Percentiles rank a stretch among this genome's conserved stretches.
phyloP scores from a whole-genome alignment of 1,284 basidiomycete species.

The Austroboletus sp. region DNA sequence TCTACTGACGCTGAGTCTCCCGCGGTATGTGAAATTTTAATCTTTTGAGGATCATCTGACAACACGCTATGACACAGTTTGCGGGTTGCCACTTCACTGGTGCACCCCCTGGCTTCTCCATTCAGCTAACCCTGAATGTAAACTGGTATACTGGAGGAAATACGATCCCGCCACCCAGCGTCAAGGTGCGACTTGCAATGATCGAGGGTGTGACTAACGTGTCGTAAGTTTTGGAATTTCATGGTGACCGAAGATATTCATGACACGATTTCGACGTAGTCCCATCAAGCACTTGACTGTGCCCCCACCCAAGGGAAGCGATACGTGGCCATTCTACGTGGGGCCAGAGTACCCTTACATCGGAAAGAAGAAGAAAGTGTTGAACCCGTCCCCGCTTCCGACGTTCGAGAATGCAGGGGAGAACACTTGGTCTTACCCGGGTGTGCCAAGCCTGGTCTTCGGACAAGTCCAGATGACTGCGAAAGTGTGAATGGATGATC shows the following conservation, averaged over 20 bases:
- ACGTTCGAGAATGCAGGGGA: background rate
- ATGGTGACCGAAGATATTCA: background rate
- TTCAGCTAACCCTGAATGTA: slow-evolving; percentile 12
- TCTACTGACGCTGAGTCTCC: background rate
- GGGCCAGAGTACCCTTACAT: slow-evolving; percentile 9
- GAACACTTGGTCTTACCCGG: slow-evolving; percentile 8
- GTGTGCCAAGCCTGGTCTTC: background rate
- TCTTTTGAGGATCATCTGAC: background rate
- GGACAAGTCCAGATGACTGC: slow-evolving; percentile 7
- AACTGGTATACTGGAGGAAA: slow-evolving; percentile 3
- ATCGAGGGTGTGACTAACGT: background rate
- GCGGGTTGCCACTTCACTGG: slow-evolving; percentile 14
- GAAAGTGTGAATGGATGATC: background rate
- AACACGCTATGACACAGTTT: background rate
- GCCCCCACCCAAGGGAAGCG: background rate
- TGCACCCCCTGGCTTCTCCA: background rate
- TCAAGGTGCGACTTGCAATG: slow-evolving; percentile 3
- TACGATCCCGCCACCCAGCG: slow-evolving; percentile 4
- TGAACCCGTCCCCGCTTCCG: slow-evolving; percentile 10
- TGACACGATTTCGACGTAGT: background rate
- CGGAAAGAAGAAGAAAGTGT: background rate
- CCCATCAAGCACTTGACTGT: background rate
- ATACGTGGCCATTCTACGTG: slow-evolving; percentile 7
- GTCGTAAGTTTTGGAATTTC: slow-evolving; percentile 1
- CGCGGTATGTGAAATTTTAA: slow-evolving; percentile 1